Base-by-base conservation (phyloP, 2,329 filamentous ascomycete genomes). In the Sclerotinia minor region DNA sequence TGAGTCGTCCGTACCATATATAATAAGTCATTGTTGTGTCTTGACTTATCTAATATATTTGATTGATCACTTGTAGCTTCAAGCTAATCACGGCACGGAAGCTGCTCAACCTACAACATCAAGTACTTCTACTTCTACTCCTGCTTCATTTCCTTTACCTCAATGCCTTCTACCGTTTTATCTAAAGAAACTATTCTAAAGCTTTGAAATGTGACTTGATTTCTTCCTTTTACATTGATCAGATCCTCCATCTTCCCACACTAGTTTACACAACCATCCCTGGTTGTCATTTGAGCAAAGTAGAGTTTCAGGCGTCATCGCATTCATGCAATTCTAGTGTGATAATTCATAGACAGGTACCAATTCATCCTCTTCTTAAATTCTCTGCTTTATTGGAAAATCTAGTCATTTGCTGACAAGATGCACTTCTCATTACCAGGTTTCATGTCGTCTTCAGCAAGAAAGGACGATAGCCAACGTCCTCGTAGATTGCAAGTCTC, bases 401-500 rank as follows among this genome's bases (percentile, higher is more conserved):
- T 73, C 68, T 67, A 68, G 32, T 69, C 71, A 61, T 70, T 73
- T 67, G 69, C 74, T 76, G 70, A 76, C 70, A 75, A 71, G 47
- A 74, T 75, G 72, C 29, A 73, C 59, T 74, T 75, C 63, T 68
- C 69, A 55, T 67, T 76, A 11, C 73, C 74, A 73, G 74, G 75
- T 67, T 76, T 76, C 67, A 78, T 78, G 76, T 72, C 75, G 44
- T 72, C 74, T 41, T 60, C 74, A 47, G 57, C 49, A 13, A 71
- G 65, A 63, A 75, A 72, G 67, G 72, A 55, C 54, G 74, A 76
- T 32, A 67, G 49, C 57, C 69, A 71, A 58, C 72, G 74, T 55
- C 77, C 76, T 68, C 73, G 75, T 50, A 75, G 75, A 53, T 72
- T 78, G 49, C 75, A 79, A 45, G 67, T 74, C n/a, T 78, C 79